Base-by-base conservation (phyloP, 1,284 basidiomycete genomes). In the Apiotrichum brassicae region DNA sequence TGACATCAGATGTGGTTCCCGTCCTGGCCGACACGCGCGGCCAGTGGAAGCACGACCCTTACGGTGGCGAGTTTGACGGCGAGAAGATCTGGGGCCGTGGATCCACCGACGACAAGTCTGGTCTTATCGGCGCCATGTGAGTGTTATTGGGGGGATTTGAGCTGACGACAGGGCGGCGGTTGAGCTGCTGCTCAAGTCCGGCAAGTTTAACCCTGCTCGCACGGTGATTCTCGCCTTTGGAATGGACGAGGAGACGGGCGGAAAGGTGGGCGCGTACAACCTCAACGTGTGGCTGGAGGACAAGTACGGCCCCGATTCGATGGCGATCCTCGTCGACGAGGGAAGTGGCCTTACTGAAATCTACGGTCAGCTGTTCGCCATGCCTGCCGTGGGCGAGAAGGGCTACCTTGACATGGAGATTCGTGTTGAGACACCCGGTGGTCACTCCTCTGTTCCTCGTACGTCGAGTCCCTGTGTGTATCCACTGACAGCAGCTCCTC, bases 221-320 rank as follows among this genome's bases (percentile, higher is more conserved):
- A 75, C 76, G 0, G 70, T 86, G 34, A 74, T 86, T 20, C 72
- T 85, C 24, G 78, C 80, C 1, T 82, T 80, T 44, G 85, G 85
- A n/a, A 82, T 81, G 49, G 84, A 86, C 60, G 85, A 86, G 60
- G 85, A 87, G 68, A 66, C 74, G 3, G 75, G 77, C 28, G 82
- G 82, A 45, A 67, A 65, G 58, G 59, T 68, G 41, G 83, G 83
- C 18, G 84, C 83, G 3, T 65, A 64, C 6, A 52, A 73, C 33
- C 70, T 86, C 38, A 75, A 75, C 18, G 53, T 72, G 39, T 74
- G 76, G 49, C 71, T 86, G 35, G 70, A 79, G 46, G 64, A 73
- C 9, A 76, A 72, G 14, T 85, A 83, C 60, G 84, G 84, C 26
- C 65, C 75, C 34, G 71, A 84, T 61, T 76, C 76, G 1, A 78